Base-by-base conservation (phyloP, 2,329 filamentous ascomycete genomes). In the Aspergillus sclerotialis region DNA sequence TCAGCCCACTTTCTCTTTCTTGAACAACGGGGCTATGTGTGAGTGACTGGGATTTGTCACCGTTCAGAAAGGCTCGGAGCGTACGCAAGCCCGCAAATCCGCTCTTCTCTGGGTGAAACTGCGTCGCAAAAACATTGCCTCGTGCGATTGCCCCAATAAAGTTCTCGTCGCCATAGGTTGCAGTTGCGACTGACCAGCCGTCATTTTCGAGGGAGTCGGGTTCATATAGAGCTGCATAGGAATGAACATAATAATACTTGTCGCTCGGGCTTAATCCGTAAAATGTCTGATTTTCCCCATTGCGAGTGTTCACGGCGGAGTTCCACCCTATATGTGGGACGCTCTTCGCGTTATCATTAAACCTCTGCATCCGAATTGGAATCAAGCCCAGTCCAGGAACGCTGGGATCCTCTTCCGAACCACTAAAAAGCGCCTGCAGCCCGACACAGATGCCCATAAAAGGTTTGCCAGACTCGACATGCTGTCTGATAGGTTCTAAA, bases 311-410 rank as follows among this genome's bases (percentile, higher is more conserved):
- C 50, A 80, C 81, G 28, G 93, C 92, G 48, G 81, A 88, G 64
- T 98, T 98, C 92, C 92, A 98, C 36, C 92, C 92, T 60, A 98
- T 98, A 65, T 98, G 93, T 25, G 92, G 92, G n/a, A 98, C 93
- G 24, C 88, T 81, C 67, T 96, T 96, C 51, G 76, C 68, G 19
- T 64, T 60, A 57, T 85, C 78, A 56, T 86, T 69, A 65, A 98
- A 98, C 40, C 81, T 80, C 55, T 77, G 72, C 44, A 98, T 74
- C 8, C 66, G 68, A 25, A 75, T 76, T 28, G 81, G 78, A 42
- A 96, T 79, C 17, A 94, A 29, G 4, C 82, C 83, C 30, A 98
- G 68, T 1, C 92, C 92, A 2, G 78, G 64, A 10, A 86, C 79
- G 12, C 70, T 62, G 1, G 79, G 68, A 45, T 86, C 81, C 60